Evolutionary conservation across 805 yeast genomes (phyloP).

Genomic region (Myxozyma neglecta): DNA sequence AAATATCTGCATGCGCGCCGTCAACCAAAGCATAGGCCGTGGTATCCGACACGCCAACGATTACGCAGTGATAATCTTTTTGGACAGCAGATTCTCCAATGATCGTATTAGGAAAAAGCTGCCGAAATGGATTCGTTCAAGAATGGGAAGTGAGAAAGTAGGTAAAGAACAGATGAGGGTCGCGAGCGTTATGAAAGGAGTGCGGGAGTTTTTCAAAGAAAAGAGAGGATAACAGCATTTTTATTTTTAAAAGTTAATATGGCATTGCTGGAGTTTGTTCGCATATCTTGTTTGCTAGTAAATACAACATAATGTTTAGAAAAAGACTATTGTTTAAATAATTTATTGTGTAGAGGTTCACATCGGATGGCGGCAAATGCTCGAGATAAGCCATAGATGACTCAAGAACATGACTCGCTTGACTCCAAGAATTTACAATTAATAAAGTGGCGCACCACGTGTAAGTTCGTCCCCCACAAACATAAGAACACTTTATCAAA

Average conservation of each 20-base stretch:
- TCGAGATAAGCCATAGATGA: too few relatives aligned
- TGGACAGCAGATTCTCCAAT: slow-evolving; percentile 62
- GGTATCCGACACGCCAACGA: slow-evolving; percentile 83
- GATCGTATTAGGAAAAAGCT: slow-evolving; percentile 55
- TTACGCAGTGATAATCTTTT: slow-evolving; percentile 69
- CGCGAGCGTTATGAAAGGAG: slow-evolving; percentile 3
- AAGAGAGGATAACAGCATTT: not conserved
- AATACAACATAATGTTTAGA: too few relatives aligned
- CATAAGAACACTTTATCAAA: too few relatives aligned
- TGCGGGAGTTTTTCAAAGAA: slow-evolving; percentile 13
- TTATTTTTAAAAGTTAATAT: not conserved
- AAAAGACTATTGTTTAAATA: too few relatives aligned
- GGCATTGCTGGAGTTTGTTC: slow-evolving; percentile 7
- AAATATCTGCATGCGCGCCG: slow-evolving; percentile 84
- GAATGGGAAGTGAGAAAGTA: slow-evolving; percentile 31
- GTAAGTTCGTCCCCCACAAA: too few relatives aligned
- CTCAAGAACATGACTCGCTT: too few relatives aligned
- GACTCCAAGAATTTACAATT: too few relatives aligned
- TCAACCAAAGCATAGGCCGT: slow-evolving; percentile 89
- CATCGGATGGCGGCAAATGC: too few relatives aligned
- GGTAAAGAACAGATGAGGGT: not conserved
- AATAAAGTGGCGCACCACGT: too few relatives aligned
- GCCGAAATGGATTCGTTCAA: slow-evolving; percentile 70
- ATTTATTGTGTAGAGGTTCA: too few relatives aligned
- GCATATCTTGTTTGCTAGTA: not conserved